Percentiles rank a stretch among this genome's conserved stretches.
phyloP scores from a whole-genome alignment of 805 yeast genomes.

The Ogataea pilisensis region DNA sequence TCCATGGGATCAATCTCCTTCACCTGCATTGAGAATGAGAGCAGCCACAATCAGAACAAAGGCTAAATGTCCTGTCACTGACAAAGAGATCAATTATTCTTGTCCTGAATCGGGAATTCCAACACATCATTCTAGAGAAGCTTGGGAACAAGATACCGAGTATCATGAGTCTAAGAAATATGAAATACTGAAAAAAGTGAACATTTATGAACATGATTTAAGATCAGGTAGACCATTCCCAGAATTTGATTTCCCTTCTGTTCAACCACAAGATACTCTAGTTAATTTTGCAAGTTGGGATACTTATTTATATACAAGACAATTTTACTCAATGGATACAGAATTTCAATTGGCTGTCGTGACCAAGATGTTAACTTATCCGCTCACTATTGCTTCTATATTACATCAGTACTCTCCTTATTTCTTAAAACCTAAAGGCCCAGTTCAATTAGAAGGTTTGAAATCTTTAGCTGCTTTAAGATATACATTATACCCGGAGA shows the following conservation, averaged over 20 bases:
- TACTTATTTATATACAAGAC: conserved; percentile 85
- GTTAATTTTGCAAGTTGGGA: conserved; percentile 89
- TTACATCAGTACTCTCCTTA: conserved; percentile 87
- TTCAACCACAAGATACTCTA: conserved; percentile 67
- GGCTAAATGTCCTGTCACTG: conserved; percentile 89
- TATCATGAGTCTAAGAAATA: conserved; percentile 67
- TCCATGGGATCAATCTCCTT: conserved; percentile 91
- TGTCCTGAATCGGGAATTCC: conserved; percentile 97
- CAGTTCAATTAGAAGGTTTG: conserved; percentile 86
- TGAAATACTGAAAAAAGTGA: conserved; percentile 78
- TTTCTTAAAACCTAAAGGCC: conserved; percentile 74
- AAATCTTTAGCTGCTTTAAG: conserved; percentile 90
- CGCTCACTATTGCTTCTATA: conserved; percentile 80
- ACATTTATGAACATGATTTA: conserved; percentile 90
- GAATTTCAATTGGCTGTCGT: conserved; percentile 94
- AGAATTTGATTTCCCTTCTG: conserved; percentile 88
- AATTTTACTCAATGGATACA: conserved; percentile 93
- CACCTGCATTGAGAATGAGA: conserved; percentile 79
- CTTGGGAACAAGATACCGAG: conserved; percentile 77
- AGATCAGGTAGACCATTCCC: conserved; percentile 93
- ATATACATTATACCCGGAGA: conserved; percentile 80
- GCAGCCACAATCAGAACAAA: conserved; percentile 87
- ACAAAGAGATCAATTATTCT: conserved; percentile 71
- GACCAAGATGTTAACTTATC: conserved; percentile 90
- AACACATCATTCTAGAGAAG: conserved; percentile 85